Evolutionary conservation across 1,284 basidiomycete species (phyloP), one percentile per base, ranked within the genome.

Genomic region (Vanrija humicola): DNA sequence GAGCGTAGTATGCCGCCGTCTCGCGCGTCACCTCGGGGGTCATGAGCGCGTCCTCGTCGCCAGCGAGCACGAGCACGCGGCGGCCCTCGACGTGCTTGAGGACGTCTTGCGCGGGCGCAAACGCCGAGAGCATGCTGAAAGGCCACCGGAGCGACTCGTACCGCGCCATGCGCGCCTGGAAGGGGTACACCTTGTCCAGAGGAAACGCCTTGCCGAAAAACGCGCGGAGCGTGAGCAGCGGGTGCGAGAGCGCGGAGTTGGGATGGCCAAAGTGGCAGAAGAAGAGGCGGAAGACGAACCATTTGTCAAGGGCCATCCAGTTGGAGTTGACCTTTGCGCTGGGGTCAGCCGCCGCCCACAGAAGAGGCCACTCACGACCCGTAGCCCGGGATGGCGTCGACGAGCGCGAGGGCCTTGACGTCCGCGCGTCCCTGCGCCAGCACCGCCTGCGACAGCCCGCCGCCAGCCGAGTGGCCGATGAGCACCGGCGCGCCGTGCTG

Each of bases 131-230:
- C 55, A 56, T 56, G 2, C 34, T 40, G 6, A 51, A 19, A 2
- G 55, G 55, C 55, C 55, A 56, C 55, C 42, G 48, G 34, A 45
- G 48, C 43, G 46, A 48, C 46, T 56, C 55, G 55, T 48, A 56
- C 10, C 55, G 55, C 25, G 1, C 6, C 46, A 46, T 21, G 18
- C 19, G 42, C 16, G 21, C 25, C 43, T 56, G 55, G 50, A 56
- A 56, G 9, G 55, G 18, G 1, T 34, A n/a, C 19, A 56, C 55
- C 25, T 23, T 40, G 7, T 28, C 16, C 1, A 25, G 10, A 3
- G 50, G 46, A 43, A 56, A 56, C 18, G 40, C 8, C 6, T 9
- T 3, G 38, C 55, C 50, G 43, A 56, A 56, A 46, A 56, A 56
- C 4, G 55, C 55, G 14, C 50, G 46, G 3, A 19, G 55, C 15